Base-by-base conservation (phyloP, 129 eudicot genomes). In the Tagetes patula region DNA sequence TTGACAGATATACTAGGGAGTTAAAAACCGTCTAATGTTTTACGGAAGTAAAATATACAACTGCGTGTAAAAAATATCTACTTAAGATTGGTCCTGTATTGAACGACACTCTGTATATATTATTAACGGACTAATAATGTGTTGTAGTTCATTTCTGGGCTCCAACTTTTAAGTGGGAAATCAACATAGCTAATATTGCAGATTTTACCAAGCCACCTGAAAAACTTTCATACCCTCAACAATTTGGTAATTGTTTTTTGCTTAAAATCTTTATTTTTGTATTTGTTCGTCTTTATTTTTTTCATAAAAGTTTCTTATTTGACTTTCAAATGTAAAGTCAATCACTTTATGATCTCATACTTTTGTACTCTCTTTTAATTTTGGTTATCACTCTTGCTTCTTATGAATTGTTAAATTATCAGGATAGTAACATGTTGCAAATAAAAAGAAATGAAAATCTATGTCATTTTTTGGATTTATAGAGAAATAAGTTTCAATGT, bases 151-250 rank as follows among this genome's bases (percentile, higher is more conserved):
- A 94, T 79, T 94, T 94, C 77, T 94, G 99, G 99, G 99, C 99
- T 46, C 99, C 99, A 75, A 94, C 99, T 30, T 94, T 94, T 75
- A 94, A 94, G 79, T 94, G 99, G 99, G 97, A 96, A 71, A 90
- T 94, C 50, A 94, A 91, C 84, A 94, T 94, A 50, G 99, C 97
- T 31, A 94, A 94, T 70, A 65, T 94, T 64, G 97, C 96, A 13
- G 99, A 94, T 81, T 90, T 84, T 66, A 78, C 88, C 50, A 94
- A 94, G 72, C 99, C 99, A 8, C 99, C 99, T 0, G 99, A 94
- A 85, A 90, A 90, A 69, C 81, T 94, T 83, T 94, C 99, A 40
- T 94, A 94, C 76, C 99, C 99, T 8, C 99, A 94, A 81, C 97
- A 94, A 82, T 81, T 94, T 77, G 99, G 99, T 94, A 83, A 66